Evolutionary conservation across 2,329 filamentous ascomycete genomes (phyloP).

Genomic region (Fragosphaeria purpurea): DNA sequence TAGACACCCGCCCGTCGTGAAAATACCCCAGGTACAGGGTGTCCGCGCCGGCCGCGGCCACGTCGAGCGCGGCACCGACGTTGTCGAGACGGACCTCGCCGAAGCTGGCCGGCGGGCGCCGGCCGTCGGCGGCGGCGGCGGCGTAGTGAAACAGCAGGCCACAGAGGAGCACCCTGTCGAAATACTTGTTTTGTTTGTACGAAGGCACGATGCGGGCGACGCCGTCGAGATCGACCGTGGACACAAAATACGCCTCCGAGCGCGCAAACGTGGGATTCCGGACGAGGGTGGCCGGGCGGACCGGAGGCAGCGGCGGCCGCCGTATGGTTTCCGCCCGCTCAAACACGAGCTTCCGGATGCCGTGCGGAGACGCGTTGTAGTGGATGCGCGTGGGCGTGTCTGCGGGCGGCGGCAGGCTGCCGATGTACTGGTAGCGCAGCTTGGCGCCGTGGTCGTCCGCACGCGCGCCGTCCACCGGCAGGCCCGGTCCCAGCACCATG

Average conservation of each 20-base stretch:
- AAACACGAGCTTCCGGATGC: neutral
- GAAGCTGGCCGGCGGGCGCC: neutral
- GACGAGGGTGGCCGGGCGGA: neutral
- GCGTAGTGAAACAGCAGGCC: neutral
- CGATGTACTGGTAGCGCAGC: neutral
- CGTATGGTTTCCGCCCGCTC: neutral
- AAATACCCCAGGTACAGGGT: neutral
- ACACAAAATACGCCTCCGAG: neutral
- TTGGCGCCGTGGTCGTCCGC: neutral
- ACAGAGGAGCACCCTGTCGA: neutral
- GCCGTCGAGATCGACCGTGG: neutral
- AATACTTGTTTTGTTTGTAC: neutral
- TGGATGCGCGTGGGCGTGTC: neutral
- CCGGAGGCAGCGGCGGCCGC: neutral
- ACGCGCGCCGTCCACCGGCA: neutral
- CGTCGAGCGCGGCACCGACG: neutral
- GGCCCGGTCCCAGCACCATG: neutral
- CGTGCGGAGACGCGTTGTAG: neutral
- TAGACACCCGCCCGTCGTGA: neutral
- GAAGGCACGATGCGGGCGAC: neutral
- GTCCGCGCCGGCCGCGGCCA: neutral
- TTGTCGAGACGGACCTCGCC: neutral
- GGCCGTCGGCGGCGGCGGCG: neutral
- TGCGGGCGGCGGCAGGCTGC: neutral
- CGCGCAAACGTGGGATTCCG: neutral